Evolutionary conservation across 2,329 filamentous ascomycete genomes (phyloP).

Genomic region (Ophiostoma sp.): DNA sequence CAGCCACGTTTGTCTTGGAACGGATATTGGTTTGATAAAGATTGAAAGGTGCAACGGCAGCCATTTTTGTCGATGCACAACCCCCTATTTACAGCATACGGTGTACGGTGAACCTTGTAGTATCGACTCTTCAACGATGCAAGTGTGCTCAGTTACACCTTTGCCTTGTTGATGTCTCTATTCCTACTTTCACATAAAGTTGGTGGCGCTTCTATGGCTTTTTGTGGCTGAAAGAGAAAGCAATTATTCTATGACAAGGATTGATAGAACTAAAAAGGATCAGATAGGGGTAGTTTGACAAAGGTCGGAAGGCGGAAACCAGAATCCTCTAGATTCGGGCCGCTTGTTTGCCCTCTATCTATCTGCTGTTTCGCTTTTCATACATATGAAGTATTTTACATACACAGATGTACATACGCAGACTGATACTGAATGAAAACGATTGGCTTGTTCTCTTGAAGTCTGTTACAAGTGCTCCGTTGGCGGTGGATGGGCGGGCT

Average conservation of each 20-base stretch:
- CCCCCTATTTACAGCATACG: neutral
- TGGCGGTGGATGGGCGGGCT: neutral
- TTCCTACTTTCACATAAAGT: neutral
- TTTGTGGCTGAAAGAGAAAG: neutral
- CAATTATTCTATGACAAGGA: neutral
- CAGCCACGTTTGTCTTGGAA: neutral
- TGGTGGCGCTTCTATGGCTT: neutral
- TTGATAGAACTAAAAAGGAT: neutral
- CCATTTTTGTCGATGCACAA: neutral
- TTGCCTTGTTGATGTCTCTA: neutral
- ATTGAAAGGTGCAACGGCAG: neutral
- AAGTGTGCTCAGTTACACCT: neutral
- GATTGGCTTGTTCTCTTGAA: neutral
- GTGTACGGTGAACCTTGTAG: neutral
- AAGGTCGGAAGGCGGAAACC: neutral
- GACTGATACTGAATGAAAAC: neutral
- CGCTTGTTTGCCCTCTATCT: neutral
- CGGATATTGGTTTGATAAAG: neutral
- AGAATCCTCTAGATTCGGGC: neutral
- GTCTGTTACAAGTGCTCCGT: neutral
- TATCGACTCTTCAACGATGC: neutral
- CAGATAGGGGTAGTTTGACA: neutral
- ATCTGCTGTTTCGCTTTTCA: too few relatives aligned
- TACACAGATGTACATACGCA: neutral
- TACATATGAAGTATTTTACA: too few relatives aligned